A percentile compares a stretch with the other conserved stretches of the same genome.
Evolutionary conservation across 2,329 filamentous ascomycete genomes (phyloP).

Genomic region (Ceratocystis papillata): DNA sequence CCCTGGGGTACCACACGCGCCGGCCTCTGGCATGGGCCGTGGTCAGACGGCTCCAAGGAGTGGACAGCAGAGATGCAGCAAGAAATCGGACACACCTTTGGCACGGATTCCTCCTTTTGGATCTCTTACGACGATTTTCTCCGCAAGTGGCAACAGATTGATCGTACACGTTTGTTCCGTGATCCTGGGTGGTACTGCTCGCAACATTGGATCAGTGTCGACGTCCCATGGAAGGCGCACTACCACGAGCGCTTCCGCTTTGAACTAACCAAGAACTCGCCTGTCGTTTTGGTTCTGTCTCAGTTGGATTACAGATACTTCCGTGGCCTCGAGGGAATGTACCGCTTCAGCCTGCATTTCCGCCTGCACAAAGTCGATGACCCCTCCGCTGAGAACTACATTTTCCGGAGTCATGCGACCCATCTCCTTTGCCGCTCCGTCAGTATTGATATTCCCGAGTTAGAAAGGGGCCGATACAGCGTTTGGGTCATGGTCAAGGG

Average conservation of each 20-base stretch:
- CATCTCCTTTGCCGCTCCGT: slow-evolving; percentile 49
- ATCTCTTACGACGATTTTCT: slow-evolving; percentile 53
- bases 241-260: slow-evolving; percentile 54
- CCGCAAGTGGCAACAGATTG: slow-evolving; percentile 50
- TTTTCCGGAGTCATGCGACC: slow-evolving; percentile 48
- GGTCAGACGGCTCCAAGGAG: slow-evolving; percentile 50
- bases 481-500: slow-evolving; percentile 48
- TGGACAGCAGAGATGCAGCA: slow-evolving; percentile 49
- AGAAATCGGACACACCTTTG: slow-evolving; percentile 49
- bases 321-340: slow-evolving; percentile 50
- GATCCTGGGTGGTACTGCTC: slow-evolving; percentile 48
- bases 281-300: slow-evolving; percentile 48
- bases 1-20: slow-evolving; percentile 43
- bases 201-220: slow-evolving; percentile 50
- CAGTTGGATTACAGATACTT: slow-evolving; percentile 55
- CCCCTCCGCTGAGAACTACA: slow-evolving; percentile 46
- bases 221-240: slow-evolving; percentile 51
- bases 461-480: slow-evolving; percentile 46
- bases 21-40: slow-evolving; percentile 49
- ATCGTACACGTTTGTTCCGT: slow-evolving; percentile 51
- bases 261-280: slow-evolving; percentile 44
- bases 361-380: slow-evolving; percentile 38
- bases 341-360: slow-evolving; percentile 42
- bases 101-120: slow-evolving; percentile 54
- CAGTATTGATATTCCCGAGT: slow-evolving; percentile 46